These are phyloP conservation scores for Hansenula lynferdii DNA, from an alignment of 1,139 yeast species.

Conservation along the genomic window DNA sequence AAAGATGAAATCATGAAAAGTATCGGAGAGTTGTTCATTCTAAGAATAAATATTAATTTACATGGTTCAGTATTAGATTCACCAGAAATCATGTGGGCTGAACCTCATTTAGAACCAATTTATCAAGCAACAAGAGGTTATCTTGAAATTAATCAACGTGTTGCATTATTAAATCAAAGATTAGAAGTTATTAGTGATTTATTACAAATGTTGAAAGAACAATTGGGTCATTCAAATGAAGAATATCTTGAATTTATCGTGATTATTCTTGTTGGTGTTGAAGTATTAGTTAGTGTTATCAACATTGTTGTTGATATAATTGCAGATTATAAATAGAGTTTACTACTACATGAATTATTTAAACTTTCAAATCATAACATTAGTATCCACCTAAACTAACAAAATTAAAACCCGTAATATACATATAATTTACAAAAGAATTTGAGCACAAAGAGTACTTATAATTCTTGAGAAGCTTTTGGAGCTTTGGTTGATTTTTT, in stretches of 20 bases:
- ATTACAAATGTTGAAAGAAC: slow-evolving; percentile 94
- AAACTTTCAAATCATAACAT: slow-evolving; percentile 19
- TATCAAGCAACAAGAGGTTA: slow-evolving; percentile 96
- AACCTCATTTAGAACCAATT: slow-evolving; percentile 94
- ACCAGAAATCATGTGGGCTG: slow-evolving; percentile 98
- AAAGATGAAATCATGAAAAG: slow-evolving; percentile 94
- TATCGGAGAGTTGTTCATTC: slow-evolving; percentile 89
- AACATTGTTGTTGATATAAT: slow-evolving; percentile 49
- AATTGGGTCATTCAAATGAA: slow-evolving; percentile 86
- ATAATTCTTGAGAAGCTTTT: slow-evolving; percentile 86
- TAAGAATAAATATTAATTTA: slow-evolving; percentile 83
- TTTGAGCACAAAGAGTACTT: slow-evolving; percentile 22
- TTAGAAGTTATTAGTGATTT: slow-evolving; percentile 90
- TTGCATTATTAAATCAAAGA: slow-evolving; percentile 81
- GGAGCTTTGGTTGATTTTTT: slow-evolving; percentile 79
- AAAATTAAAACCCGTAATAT: slow-evolving; percentile 24
- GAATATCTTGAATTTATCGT: slow-evolving; percentile 92
- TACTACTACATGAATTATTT: background rate
- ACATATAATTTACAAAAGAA: slow-evolving; percentile 8
- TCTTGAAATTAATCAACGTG: slow-evolving; percentile 89
- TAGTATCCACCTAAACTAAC: slow-evolving; percentile 24
- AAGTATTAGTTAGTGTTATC: slow-evolving; percentile 81
- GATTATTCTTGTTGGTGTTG: slow-evolving; percentile 88
- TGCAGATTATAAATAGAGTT: slow-evolving; percentile 22
- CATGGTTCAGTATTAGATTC: slow-evolving; percentile 96